Conservation (phyloP, 306 rosid species). For the Ormosia semicastrata region DNA sequence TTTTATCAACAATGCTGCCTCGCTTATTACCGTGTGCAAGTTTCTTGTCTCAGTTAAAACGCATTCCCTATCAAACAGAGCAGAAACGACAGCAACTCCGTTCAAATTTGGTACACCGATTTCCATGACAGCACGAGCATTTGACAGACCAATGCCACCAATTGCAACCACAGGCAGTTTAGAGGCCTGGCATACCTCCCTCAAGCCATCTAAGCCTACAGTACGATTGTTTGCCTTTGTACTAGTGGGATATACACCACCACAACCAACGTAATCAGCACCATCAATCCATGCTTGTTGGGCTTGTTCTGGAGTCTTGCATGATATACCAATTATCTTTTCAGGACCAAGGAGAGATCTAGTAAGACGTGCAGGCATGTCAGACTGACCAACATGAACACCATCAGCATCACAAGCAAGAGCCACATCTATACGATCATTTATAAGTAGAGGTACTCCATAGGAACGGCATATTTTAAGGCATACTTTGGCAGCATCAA, state of each 20-base stretch:
- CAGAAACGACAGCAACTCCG: conserved; percentile 88
- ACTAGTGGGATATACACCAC: conserved; percentile 83
- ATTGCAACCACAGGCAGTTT: conserved; percentile 92
- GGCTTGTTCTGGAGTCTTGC: conserved; percentile 91
- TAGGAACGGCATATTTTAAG: conserved; percentile 63
- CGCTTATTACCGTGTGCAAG: conserved; percentile 48
- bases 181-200: conserved; percentile 60
- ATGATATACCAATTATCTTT: conserved; percentile 88
- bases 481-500: conserved; percentile 78
- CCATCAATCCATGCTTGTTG: conserved; percentile 79
- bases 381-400: conserved; percentile 92
- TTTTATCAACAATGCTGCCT: conserved; percentile 36
- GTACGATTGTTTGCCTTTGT: conserved; percentile 76
- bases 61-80: conserved; percentile 77
- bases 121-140: conserved; percentile 67
- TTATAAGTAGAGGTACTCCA: conserved; percentile 79
- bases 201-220: conserved; percentile 77
- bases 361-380: conserved; percentile 64
- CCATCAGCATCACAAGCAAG: conserved; percentile 95
- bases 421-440: conserved; percentile 82
- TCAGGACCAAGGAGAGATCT: conserved; percentile 77
- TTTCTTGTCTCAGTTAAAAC: conserved; percentile 61
- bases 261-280: conserved; percentile 88
- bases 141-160: conserved; percentile 73
- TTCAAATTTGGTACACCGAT: conserved; percentile 60